These are phyloP conservation scores for Phytophthora brassicae DNA, from an alignment of 352 stramenopile genomes.

Conservation along the genomic window DNA sequence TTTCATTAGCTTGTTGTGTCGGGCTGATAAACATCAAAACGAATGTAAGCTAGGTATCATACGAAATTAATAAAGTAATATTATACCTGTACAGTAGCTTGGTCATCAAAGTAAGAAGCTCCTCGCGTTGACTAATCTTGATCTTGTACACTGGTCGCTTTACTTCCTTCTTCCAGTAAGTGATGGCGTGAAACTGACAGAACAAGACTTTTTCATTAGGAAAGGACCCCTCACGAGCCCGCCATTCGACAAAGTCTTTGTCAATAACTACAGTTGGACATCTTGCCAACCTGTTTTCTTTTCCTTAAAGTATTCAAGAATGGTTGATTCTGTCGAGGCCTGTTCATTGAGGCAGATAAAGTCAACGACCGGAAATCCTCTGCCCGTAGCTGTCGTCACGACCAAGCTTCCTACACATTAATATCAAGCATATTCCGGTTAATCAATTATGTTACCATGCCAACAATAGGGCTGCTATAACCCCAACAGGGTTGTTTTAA, in stretches of 20 bases:
- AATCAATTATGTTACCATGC: too few species aligned
- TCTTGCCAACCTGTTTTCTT: not conserved
- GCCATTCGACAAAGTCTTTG: conserved; percentile 26
- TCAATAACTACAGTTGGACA: conserved; percentile 8
- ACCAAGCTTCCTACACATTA: not conserved
- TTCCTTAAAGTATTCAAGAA: not conserved
- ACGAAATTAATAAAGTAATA: not conserved
- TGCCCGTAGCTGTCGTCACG: not conserved
- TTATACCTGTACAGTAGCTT: not conserved
- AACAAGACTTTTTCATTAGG: conserved; percentile 7
- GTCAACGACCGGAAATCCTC: not conserved
- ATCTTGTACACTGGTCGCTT: not conserved
- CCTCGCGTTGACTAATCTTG: not conserved
- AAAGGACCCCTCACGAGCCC: conserved; percentile 10
- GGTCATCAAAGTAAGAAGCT: not conserved
- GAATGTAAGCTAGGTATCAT: too few species aligned
- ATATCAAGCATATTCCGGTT: not conserved
- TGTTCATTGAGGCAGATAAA: not conserved
- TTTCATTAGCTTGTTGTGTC: not conserved
- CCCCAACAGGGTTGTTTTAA: not conserved
- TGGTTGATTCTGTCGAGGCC: not conserved
- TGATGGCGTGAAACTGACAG: conserved; percentile 2
- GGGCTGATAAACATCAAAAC: not conserved
- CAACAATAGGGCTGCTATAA: not conserved
- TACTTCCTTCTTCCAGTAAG: conserved; percentile 14